Evolutionary conservation across 192 early-diverging fungal species (phyloP), one percentile per base, ranked within the genome.

Genomic region (Podochytrium sp.): DNA sequence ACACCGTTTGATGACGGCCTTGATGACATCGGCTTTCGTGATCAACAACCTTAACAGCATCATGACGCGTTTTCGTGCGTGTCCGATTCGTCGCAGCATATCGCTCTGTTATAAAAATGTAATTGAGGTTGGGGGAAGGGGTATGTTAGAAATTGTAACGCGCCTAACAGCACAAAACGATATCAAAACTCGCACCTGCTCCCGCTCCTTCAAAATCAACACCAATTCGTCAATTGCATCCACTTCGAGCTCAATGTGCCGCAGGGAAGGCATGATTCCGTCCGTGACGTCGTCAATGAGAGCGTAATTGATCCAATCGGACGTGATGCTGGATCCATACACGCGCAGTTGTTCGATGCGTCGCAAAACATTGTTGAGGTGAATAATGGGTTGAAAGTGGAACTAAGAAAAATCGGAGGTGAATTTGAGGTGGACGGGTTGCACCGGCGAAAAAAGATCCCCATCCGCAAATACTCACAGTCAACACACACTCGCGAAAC

Each of bases 241-340:
- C 2, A 99, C 97, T 76, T 98, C 96, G 61, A 93, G 87, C 81
- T 99, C 97, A 74, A 99, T 92, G 10, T 88, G 78, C 42, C 89
- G 86, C 57, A 98, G 83, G 16, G 95, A 82, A 12, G 96, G 95
- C 37, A 92, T 91, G 74, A 98, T 95, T 27, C 89, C 86, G 76
- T 99, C 97, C 3, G 93, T 95, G 62, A 99, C 92, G 68, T 96
- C 95, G 80, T 98, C 97, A 71, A 98, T 87, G 16, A 98, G 76
- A 0, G 95, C 95, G 71, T 98, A 98, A 82, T 93, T 94, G 62
- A 98, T 91, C 97, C 97, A 98, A 79, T 98, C 90, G 1, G 94
- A 91, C 23, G 92, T 94, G 6, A 98, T 88, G 29, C 89, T 88
- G 35, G 95, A 90, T n/a, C 84, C 86, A 73, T 97, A 95, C 41